Conservation (phyloP, 2,329 filamentous ascomycete species). For the Neonectria coccinea region DNA sequence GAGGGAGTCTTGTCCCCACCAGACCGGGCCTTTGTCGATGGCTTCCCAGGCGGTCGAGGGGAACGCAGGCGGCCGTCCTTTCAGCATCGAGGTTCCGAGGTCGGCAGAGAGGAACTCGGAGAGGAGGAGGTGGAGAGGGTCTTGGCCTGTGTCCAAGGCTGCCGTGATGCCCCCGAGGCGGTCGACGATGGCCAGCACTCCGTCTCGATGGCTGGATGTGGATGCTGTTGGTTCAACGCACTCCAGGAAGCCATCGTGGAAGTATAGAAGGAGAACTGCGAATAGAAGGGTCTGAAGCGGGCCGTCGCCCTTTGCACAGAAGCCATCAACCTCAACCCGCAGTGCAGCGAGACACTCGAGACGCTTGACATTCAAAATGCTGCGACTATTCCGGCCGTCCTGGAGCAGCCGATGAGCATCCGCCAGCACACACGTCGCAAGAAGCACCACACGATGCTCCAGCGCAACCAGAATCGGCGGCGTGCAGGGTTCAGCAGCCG, state of each 20-base stretch:
- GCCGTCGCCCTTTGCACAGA: conserved; percentile 47
- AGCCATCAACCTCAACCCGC: conserved; percentile 49
- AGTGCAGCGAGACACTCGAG: conserved; percentile 49
- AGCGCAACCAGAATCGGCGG: conserved; percentile 48
- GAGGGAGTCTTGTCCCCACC: conserved; percentile 56
- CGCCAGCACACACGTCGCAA: conserved; percentile 49
- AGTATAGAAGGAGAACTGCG: conserved; percentile 57
- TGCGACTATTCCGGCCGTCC: conserved; percentile 46
- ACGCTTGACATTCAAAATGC: conserved; percentile 41
- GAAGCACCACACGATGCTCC: conserved; percentile 49
- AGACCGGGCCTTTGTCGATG: conserved; percentile 54
- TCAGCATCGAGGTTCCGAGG: conserved; percentile 55
- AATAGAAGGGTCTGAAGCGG: conserved; percentile 51
- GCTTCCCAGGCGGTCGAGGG: conserved; percentile 52
- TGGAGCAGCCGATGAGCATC: conserved; percentile 50
- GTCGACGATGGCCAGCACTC: conserved; percentile 52
- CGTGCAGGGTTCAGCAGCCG: conserved; percentile 45
- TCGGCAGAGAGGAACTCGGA: conserved; percentile 59
- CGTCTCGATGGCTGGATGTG: conserved; percentile 51
- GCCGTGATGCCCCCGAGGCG: conserved; percentile 46
- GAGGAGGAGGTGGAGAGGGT: conserved; percentile 53
- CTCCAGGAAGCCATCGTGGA: conserved; percentile 56
- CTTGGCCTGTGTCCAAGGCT: conserved; percentile 42
- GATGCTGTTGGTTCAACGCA: conserved; percentile 47
- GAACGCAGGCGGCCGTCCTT: conserved; percentile 53